These are phyloP conservation scores for Cadophora sp. DNA, from an alignment of 2,329 filamentous ascomycete species.

Conservation along the genomic window DNA sequence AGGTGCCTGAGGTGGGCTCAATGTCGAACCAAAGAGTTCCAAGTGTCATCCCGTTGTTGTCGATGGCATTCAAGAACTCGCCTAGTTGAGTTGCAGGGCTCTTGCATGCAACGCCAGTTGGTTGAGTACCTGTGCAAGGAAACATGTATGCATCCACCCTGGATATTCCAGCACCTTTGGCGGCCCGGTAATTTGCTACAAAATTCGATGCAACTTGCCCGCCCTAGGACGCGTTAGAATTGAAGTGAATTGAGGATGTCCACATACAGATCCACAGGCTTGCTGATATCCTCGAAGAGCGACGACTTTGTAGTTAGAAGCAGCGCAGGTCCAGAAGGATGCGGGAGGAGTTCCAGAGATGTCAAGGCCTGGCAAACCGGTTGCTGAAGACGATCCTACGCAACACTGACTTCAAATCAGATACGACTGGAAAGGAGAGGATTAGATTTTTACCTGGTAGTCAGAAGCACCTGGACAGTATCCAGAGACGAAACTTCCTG, in stretches of 20 bases:
- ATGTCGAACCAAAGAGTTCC: slow-evolving; percentile 19
- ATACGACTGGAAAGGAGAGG: not conserved
- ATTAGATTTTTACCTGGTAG: slow-evolving; percentile 3
- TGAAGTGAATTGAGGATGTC: not conserved
- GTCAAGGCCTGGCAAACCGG: slow-evolving; percentile 3
- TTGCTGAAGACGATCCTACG: slow-evolving; percentile 3
- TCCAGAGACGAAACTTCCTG: not conserved
- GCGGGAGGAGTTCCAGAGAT: slow-evolving; percentile 13
- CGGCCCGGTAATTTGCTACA: slow-evolving; percentile 12
- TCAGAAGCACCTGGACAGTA: slow-evolving; percentile 8
- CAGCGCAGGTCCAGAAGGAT: slow-evolving; percentile 19
- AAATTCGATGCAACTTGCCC: slow-evolving; percentile 14
- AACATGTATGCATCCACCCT: slow-evolving; percentile 19
- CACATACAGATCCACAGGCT: slow-evolving; percentile 10
- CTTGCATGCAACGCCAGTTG: slow-evolving; percentile 15
- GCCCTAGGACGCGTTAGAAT: slow-evolving; percentile 2
- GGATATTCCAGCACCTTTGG: slow-evolving; percentile 9
- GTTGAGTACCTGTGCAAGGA: slow-evolving; percentile 13
- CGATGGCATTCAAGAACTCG: slow-evolving; percentile 10
- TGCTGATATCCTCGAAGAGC: slow-evolving; percentile 14
- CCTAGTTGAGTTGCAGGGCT: slow-evolving; percentile 14
- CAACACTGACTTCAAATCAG: not conserved
- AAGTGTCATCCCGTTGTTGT: slow-evolving; percentile 8
- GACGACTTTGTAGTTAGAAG: slow-evolving; percentile 7
- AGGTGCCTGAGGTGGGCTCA: slow-evolving; percentile 13